Evolutionary conservation across 306 rosid species (phyloP), one percentile per base, ranked within the genome.

Genomic region (Calophaca sinica): DNA sequence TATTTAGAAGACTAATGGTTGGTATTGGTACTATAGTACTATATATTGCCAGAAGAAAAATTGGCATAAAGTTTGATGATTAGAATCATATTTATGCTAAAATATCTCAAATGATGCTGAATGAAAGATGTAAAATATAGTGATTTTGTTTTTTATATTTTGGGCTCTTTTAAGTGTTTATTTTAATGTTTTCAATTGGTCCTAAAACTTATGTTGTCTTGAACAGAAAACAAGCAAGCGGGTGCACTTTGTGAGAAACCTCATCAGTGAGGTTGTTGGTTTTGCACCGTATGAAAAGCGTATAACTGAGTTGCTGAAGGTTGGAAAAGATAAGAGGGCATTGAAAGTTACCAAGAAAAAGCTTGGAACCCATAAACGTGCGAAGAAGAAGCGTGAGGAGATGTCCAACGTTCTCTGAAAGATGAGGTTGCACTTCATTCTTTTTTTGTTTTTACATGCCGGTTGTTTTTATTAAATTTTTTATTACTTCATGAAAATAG

Each of bases 351-450:
- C 96, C 0, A 94, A 91, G 57, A 84, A 92, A 74, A 94, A 92
- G 94, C 80, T 94, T n/a, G 97, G 93, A 67, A 91, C 96, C 14
- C 96, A 94, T 65, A 93, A 91, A 80, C 88, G 98, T 3, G 97
- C 97, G 0, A 93, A 93, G 91, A 89, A 81, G 89, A 93, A 93
- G 97, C 73, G 97, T 20, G 98, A 93, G 62, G 98, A 93, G 87
- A 93, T 89, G 98, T 88, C 98, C 4, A 90, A 79, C 3, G 93
- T 83, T 42, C 97, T 93, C 51, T 79, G 97, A 55, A 93, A 93
- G 88, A 90, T 93, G 91, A 90, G 98, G 98, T 93, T 70, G 38
- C 4, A 0, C 15, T 74, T 32, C 14, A 36, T 32, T 67, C 66
- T 20, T 20, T 11, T 2, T 64, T 0, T 42, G 11, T 11, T 72